phyloP scores from a whole-genome alignment of 75 land plant species.

The Picea glauca region DNA sequence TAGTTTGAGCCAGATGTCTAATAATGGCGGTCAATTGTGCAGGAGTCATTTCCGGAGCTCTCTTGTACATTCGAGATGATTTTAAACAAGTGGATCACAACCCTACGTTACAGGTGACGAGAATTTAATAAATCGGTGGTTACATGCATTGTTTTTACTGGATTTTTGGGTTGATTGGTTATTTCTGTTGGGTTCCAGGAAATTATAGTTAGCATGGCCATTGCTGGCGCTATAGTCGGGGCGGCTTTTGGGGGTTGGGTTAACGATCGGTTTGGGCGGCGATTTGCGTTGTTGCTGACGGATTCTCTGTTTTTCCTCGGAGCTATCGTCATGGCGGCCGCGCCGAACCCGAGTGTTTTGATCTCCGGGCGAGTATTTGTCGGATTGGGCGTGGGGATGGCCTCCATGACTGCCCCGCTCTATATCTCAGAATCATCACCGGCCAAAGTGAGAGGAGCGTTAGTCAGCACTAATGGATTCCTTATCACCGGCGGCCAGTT shows the following conservation, averaged over 20 bases:
- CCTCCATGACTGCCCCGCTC: slow-evolving; percentile 83
- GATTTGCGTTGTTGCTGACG: slow-evolving; percentile 39
- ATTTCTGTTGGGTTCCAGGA: slow-evolving; percentile 37
- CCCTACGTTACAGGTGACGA: slow-evolving; percentile 54
- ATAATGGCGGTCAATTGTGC: neutral
- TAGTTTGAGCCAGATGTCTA: neutral
- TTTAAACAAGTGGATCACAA: slow-evolving; percentile 49
- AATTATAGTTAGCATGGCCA: slow-evolving; percentile 83
- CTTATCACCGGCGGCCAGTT: slow-evolving; percentile 88
- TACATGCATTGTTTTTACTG: slow-evolving; percentile 5
- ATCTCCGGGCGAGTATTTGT: slow-evolving; percentile 69
- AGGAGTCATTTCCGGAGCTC: slow-evolving; percentile 87
- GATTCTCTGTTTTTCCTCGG: slow-evolving; percentile 72
- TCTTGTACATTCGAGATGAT: slow-evolving; percentile 71
- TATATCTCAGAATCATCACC: slow-evolving; percentile 90
- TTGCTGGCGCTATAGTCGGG: slow-evolving; percentile 84
- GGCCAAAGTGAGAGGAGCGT: slow-evolving; percentile 66
- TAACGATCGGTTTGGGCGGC: slow-evolving; percentile 65
- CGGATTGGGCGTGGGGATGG: slow-evolving; percentile 81
- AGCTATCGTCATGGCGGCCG: slow-evolving; percentile 69
- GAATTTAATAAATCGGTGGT: too few species aligned
- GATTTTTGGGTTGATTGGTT: neutral
- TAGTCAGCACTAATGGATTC: slow-evolving; percentile 69
- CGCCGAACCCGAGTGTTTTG: slow-evolving; percentile 47
- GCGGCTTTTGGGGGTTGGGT: slow-evolving; percentile 71